Base-by-base conservation (phyloP, 306 rosid genomes). In the Biancaea sappan region DNA sequence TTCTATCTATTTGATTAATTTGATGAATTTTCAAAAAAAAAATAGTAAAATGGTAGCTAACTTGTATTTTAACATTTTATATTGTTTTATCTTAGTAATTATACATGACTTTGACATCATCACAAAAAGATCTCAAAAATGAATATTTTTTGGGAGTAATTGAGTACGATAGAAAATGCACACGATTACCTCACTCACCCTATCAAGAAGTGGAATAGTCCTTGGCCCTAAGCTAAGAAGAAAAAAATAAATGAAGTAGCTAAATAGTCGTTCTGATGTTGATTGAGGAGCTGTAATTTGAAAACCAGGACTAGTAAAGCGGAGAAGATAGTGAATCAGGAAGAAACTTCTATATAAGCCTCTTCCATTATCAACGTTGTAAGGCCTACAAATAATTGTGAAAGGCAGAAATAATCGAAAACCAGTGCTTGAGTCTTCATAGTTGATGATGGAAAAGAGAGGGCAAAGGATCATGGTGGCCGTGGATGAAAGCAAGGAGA, bases 401-500 rank as follows among this genome's bases (percentile, higher is more conserved):
- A 7, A 7, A 31, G 32, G 34, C 46, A 60, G 18, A 35, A 8
- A 37, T 12, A 21, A 69, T n/a, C n/a, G n/a, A n/a, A n/a, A n/a
- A n/a, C n/a, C n/a, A n/a, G n/a, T n/a, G n/a, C n/a, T n/a, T n/a
- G n/a, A n/a, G n/a, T n/a, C n/a, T 25, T 5, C n/a, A 24, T 52
- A 6, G 4, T 13, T 52, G 34, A 80, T 12, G 22, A 76, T 61
- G 86, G 80, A 64, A 71, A 71, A 19, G 26, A 61, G 4, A 26
- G 87, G 74, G 63, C 66, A 63, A 34, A 85, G 62, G 71, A 84
- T 92, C 6, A 75, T 92, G 74, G 97, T 92, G 26, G 97, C 90
- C 4, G 93, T 92, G 68, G 96, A 92, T 73, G 97, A 88, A 82
- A 88, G 96, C 73, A 72, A 89, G 40, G 96, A 92, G 85, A 92